phyloP scores from a whole-genome alignment of 78 protist species.

The Dictyostelium intermedium region DNA sequence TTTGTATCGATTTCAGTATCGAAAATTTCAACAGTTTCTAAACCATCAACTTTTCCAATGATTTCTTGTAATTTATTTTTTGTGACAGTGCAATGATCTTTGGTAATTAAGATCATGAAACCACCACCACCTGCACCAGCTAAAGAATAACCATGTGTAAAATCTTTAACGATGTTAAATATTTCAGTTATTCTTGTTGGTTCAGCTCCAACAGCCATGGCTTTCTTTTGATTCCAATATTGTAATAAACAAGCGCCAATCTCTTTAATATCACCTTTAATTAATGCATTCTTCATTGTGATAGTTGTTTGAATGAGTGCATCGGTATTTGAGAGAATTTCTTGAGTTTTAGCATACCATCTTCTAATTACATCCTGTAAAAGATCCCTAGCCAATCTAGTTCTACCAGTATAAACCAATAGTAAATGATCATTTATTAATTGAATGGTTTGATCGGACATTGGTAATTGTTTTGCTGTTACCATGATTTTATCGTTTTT shows the following conservation, averaged over 20 bases:
- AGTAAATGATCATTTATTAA: constrained; percentile 6
- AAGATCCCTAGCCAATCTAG: constrained; percentile 82
- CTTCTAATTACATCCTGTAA: constrained; percentile 81
- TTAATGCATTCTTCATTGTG: constrained; percentile 25
- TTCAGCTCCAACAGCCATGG: constrained; percentile 69
- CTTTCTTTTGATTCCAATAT: constrained; percentile 83
- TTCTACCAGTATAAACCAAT: constrained; percentile 81
- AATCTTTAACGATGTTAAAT: neutral
- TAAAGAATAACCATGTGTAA: constrained; percentile 66
- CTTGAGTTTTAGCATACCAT: constrained; percentile 48
- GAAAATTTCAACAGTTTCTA: neutral
- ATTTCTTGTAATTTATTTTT: neutral
- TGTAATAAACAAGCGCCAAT: constrained; percentile 32
- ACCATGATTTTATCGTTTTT: neutral
- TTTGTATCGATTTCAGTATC: neutral
- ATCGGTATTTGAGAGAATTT: constrained; percentile 4
- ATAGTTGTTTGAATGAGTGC: neutral
- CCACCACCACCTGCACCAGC: constrained; percentile 92
- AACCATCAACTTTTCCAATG: neutral
- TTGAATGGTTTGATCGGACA: neutral
- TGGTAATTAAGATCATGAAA: constrained; percentile 70
- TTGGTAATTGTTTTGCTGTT: neutral
- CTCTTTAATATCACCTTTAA: constrained; percentile 24
- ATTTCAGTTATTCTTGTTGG: constrained; percentile 50
- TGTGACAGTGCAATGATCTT: neutral